These are phyloP conservation scores for Naegleria lovaniensis DNA, from an alignment of 208 protist species.

Conservation along the genomic window DNA sequence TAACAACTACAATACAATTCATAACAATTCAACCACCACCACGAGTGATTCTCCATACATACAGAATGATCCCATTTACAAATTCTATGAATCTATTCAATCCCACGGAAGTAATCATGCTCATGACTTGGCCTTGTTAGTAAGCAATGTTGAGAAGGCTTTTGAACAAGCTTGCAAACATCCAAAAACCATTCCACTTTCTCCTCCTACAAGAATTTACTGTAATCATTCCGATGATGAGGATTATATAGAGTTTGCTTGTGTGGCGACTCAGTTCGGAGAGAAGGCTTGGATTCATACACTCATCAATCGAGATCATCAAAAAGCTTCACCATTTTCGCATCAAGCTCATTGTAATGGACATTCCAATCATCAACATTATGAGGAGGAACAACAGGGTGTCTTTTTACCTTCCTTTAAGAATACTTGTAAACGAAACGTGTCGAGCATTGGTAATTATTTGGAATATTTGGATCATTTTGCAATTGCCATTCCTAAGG, in stretches of 20 bases:
- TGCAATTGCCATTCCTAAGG: conserved; percentile 21
- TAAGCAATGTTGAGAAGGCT: neutral
- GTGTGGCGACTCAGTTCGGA: neutral
- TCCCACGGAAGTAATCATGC: neutral
- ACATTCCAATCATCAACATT: neutral
- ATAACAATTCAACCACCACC: neutral
- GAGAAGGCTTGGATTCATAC: neutral
- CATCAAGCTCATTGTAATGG: neutral
- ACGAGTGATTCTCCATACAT: neutral
- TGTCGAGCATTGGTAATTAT: neutral
- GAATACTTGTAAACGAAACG: neutral
- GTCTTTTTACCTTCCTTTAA: neutral
- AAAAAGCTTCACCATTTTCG: neutral
- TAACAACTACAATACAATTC: too few species aligned
- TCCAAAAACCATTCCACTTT: neutral
- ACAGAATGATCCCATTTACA: neutral
- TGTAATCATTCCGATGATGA: neutral
- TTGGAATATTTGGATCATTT: conserved; percentile 16
- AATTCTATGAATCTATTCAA: neutral
- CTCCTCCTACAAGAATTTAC: neutral
- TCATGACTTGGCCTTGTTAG: neutral
- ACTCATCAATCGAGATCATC: neutral
- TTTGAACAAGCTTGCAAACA: neutral
- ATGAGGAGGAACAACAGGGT: too few species aligned
- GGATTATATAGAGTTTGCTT: neutral